Conservation (phyloP, 2,329 filamentous ascomycete genomes). For the Botrytis cinerea region DNA sequence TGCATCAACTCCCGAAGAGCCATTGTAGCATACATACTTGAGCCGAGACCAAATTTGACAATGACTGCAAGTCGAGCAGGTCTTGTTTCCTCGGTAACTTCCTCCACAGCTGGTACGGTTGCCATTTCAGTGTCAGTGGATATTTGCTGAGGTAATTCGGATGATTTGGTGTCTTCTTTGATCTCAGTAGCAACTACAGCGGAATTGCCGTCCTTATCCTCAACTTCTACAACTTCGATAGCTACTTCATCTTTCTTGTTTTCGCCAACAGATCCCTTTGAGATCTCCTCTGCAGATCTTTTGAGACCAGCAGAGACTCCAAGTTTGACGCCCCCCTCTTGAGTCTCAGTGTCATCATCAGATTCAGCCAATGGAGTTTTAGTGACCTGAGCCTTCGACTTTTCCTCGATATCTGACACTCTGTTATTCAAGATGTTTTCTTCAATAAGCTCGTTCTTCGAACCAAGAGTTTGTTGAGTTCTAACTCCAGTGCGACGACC, state of each 20-base stretch:
- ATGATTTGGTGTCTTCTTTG: background rate
- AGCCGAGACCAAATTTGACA: conserved; percentile 73
- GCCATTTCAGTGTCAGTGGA: conserved; percentile 3
- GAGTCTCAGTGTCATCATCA: conserved; percentile 15
- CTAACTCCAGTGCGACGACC: conserved; percentile 33
- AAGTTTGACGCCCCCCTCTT: conserved; percentile 21
- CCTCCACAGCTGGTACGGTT: background rate
- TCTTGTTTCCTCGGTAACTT: background rate
- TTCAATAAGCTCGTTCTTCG: conserved; percentile 15
- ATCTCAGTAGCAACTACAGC: background rate
- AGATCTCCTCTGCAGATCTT: conserved; percentile 27
- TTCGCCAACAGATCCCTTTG: conserved; percentile 19
- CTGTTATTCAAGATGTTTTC: background rate
- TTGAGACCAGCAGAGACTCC: conserved; percentile 19
- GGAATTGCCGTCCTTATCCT: background rate
- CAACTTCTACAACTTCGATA: background rate
- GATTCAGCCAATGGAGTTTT: conserved; percentile 11
- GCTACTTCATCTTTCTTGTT: conserved; percentile 6
- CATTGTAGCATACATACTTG: conserved; percentile 84
- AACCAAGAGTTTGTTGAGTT: conserved; percentile 23
- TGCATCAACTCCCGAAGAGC: conserved; percentile 78
- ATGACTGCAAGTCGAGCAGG: conserved; percentile 63
- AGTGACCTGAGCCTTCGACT: conserved; percentile 1
- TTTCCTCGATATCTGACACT: background rate
- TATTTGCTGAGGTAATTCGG: background rate